A percentile compares a stretch with the other conserved stretches of the same genome.
phyloP scores from a whole-genome alignment of 2,329 filamentous ascomycete species.

The Fusarium staphyleae region DNA sequence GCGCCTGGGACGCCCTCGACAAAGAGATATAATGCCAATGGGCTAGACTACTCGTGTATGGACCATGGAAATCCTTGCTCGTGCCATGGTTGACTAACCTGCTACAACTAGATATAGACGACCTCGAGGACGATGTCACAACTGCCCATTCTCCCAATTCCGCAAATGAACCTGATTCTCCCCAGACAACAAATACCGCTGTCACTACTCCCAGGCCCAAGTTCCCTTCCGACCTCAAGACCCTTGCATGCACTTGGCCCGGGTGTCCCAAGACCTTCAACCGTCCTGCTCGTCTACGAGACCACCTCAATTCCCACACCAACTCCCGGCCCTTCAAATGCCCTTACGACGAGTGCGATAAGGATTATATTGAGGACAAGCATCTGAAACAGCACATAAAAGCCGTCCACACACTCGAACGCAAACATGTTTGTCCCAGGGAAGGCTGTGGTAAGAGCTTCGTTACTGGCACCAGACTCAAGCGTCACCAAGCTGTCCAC shows the following conservation, averaged over 20 bases:
- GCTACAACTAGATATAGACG: constrained; percentile 40
- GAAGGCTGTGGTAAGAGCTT: constrained; percentile 81
- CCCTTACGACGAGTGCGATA: constrained; percentile 72
- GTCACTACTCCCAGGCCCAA: constrained; percentile 56
- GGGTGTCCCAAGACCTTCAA: constrained; percentile 86
- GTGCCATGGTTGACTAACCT: constrained; percentile 11
- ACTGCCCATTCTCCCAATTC: constrained; percentile 46
- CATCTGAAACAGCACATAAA: constrained; percentile 88
- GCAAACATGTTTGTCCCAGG: constrained; percentile 74
- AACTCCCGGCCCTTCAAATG: constrained; percentile 85
- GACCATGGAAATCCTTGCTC: not conserved
- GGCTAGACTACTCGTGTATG: constrained; percentile 37
- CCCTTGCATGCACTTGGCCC: constrained; percentile 75
- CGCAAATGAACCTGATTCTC: constrained; percentile 43
- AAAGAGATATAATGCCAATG: constrained; percentile 39
- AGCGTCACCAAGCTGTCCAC: constrained; percentile 80
- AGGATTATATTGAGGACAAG: constrained; percentile 85
- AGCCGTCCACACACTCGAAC: constrained; percentile 76
- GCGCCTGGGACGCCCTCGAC: constrained; percentile 35
- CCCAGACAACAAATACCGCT: constrained; percentile 42
- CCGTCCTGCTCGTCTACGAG: constrained; percentile 78
- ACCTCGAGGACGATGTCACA: constrained; percentile 46
- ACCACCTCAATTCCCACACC: constrained; percentile 84
- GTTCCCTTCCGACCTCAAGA: constrained; percentile 77
- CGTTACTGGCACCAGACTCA: constrained; percentile 77